Evolutionary conservation across 805 yeast species (phyloP).

Genomic region (Millerozyma miso): DNA sequence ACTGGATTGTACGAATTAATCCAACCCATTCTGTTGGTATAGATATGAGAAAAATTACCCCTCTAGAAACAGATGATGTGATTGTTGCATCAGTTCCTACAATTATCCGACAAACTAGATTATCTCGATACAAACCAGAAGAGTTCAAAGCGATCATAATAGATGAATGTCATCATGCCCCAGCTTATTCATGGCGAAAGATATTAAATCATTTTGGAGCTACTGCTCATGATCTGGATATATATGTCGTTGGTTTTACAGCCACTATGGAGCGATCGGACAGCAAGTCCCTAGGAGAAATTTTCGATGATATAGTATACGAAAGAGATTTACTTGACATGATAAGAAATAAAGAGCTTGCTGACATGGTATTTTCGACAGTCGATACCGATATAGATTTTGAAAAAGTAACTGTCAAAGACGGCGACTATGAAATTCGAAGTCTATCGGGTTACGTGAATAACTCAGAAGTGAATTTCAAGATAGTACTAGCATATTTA

Average conservation of each 20-base stretch:
- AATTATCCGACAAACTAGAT: conserved; percentile 41
- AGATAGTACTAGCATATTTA: conserved; percentile 53
- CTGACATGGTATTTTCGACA: conserved; percentile 62
- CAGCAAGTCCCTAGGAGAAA: conserved; percentile 49
- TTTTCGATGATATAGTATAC: conserved; percentile 71
- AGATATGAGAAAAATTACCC: conserved; percentile 61
- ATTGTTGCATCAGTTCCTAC: conserved; percentile 77
- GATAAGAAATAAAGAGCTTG: conserved; percentile 65
- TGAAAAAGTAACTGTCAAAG: conserved; percentile 19
- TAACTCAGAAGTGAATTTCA: conserved; percentile 47
- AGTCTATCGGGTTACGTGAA: conserved; percentile 55
- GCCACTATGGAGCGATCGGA: conserved; percentile 87
- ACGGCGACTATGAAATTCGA: conserved; percentile 52
- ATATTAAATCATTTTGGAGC: conserved; percentile 60
- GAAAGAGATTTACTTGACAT: conserved; percentile 62
- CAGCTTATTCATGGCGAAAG: conserved; percentile 60
- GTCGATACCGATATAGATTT: conserved; percentile 48
- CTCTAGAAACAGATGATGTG: conserved; percentile 51
- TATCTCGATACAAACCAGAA: conserved; percentile 49
- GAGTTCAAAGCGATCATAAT: conserved; percentile 71
- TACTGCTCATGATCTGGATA: conserved; percentile 30
- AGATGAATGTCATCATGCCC: conserved; percentile 93
- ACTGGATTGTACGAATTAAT: conserved; percentile 40
- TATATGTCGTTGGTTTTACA: conserved; percentile 75
- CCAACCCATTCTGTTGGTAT: conserved; percentile 55